Evolutionary conservation across 1,284 basidiomycete species (phyloP), one percentile per base, ranked within the genome.

Genomic region (Heterobasidion irregulare): DNA sequence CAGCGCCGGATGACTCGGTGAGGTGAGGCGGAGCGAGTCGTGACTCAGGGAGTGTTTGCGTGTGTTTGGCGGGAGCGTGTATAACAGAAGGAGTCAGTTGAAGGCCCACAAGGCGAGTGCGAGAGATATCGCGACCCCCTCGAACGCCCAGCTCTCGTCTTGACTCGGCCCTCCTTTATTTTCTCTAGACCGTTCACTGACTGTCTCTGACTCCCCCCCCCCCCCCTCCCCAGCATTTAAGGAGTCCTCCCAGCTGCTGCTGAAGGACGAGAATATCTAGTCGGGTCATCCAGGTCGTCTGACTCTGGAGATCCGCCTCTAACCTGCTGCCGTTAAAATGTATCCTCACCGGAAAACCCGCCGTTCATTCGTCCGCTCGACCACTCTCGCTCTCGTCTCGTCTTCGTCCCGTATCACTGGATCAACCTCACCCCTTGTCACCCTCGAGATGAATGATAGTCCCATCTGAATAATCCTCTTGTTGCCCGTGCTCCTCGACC

Each of bases 401-500:
- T 13, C 12, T 32, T 34, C 26, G 32, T 15, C 12, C 26, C 33
- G 12, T n/a, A 18, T 35, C 13, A 15, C 34, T 26, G 19, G 48
- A 36, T 36, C 48, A 12, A 34, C 26, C 26, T 13, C 19, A 18
- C 26, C 16, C 26, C 18, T 26, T 36, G n/a, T 36, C 43, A 45
- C 10, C 10, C 38, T 53, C 50, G n/a, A 49, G 46, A 46, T 44
- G 6, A 53, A 59, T 59, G 58, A n/a, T 59, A 59, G 13, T 41
- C 50, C 50, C 41, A 45, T 44, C 52, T 59, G 59, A 59, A 59
- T 59, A 59, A 58, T 54, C 16, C 59, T 59, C 64, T 53, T 46
- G 36, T 36, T 38, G 15, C 43, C 12, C 54, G 57, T 58, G 59
- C 46, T 57, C 65, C 61, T 62, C 59, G 33, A 56, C 65, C 65